These are phyloP conservation scores for Lodderomyces margitis DNA, from an alignment of 1,139 yeast genomes.

Conservation along the genomic window DNA sequence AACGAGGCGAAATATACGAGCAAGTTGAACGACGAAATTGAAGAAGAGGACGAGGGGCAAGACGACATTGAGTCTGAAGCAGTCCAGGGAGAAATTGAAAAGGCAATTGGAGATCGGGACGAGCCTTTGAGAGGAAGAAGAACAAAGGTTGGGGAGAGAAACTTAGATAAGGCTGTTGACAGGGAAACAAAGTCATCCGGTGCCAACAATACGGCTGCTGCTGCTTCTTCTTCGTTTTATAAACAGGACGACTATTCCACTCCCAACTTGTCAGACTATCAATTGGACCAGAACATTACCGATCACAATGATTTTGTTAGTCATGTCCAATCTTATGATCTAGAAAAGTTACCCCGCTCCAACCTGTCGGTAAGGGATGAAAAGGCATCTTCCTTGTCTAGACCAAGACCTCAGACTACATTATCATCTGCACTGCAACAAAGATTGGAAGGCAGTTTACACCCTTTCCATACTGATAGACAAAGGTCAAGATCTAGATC, in stretches of 20 bases:
- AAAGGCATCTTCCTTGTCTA: background rate
- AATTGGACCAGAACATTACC: slow-evolving; percentile 40
- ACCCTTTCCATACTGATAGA: slow-evolving; percentile 42
- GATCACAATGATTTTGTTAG: slow-evolving; percentile 37
- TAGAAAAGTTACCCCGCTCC: slow-evolving; percentile 33
- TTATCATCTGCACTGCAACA: slow-evolving; percentile 11
- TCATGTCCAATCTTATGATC: slow-evolving; percentile 38
- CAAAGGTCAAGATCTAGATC: slow-evolving; percentile 32
- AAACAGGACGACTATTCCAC: slow-evolving; percentile 36
- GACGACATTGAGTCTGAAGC: background rate
- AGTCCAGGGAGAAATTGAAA: slow-evolving; percentile 1
- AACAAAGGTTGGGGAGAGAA: slow-evolving; percentile 4
- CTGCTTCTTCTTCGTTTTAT: slow-evolving; percentile 16
- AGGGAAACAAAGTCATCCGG: slow-evolving; percentile 4
- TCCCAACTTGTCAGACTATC: slow-evolving; percentile 50
- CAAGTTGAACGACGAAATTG: slow-evolving; percentile 14
- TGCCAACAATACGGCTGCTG: background rate
- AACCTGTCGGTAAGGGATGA: slow-evolving; percentile 2
- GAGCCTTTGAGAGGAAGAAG: slow-evolving; percentile 1
- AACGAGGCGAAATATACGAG: slow-evolving; percentile 36
- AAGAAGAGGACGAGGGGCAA: slow-evolving; percentile 5
- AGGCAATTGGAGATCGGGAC: slow-evolving; percentile 4
- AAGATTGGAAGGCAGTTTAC: slow-evolving; percentile 25
- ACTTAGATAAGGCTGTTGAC: no score
- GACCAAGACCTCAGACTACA: slow-evolving; percentile 4